Evolutionary conservation across 2,329 filamentous ascomycete species (phyloP).

Genomic region (Fusarium scirpi): DNA sequence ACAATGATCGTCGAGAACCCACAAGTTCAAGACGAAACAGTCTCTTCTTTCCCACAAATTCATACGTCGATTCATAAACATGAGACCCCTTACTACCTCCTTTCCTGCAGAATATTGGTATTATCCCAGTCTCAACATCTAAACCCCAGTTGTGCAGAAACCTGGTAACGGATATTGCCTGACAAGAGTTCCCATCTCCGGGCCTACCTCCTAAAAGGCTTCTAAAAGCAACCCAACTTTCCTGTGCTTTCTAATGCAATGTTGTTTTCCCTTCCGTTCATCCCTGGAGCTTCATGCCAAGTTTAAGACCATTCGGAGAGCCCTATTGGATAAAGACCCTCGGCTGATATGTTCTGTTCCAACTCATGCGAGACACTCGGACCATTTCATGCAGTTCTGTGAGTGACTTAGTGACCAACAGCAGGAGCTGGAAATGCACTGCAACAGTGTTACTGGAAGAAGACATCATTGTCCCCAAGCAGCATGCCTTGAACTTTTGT

Average conservation of each 20-base stretch:
- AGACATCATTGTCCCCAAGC: neutral
- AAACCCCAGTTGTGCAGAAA: neutral
- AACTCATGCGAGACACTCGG: constrained; percentile 13
- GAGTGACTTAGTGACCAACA: constrained; percentile 3
- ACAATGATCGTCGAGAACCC: neutral
- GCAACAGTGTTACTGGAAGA: neutral
- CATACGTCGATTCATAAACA: neutral
- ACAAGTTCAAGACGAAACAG: neutral
- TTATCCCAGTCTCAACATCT: neutral
- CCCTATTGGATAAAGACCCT: constrained; percentile 5
- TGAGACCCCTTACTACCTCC: neutral
- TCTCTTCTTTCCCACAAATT: neutral
- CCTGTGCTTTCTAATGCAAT: neutral
- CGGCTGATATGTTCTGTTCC: constrained; percentile 14
- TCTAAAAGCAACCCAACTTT: neutral
- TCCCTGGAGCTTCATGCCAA: constrained; percentile 1
- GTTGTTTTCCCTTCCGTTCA: neutral
- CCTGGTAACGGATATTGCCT: constrained; percentile 6
- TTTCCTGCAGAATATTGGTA: neutral
- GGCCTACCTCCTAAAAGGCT: neutral
- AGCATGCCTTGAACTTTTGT: constrained; percentile 17
- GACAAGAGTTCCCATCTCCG: neutral
- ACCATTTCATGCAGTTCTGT: constrained; percentile 18
- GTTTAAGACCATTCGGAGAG: neutral
- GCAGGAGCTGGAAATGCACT: neutral